Conservation (phyloP, 768 basidiomycete genomes). For the Xerocomellus dryophilus region DNA sequence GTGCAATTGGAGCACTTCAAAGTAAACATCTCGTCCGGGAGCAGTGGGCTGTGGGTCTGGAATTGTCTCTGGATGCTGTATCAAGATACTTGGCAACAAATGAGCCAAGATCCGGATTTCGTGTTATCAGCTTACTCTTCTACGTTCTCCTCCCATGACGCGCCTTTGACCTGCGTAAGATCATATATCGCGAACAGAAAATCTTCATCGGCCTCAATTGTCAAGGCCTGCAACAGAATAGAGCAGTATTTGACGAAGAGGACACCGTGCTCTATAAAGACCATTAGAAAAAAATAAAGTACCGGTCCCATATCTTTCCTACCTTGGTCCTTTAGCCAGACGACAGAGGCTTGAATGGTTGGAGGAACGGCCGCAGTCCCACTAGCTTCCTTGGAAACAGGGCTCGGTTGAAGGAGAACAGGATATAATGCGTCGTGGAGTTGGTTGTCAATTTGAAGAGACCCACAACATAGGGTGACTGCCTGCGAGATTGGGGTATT, state of each 20-base stretch:
- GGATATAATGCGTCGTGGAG: slow-evolving; percentile 95
- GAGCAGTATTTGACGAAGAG: slow-evolving; percentile 98
- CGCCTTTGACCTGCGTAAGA: slow-evolving; percentile 86
- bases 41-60: slow-evolving; percentile 67
- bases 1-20: slow-evolving; percentile 92
- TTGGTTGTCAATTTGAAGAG: slow-evolving; percentile 94
- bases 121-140: slow-evolving; percentile 57
- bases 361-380: slow-evolving; percentile 75
- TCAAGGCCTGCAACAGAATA: slow-evolving; percentile 87
- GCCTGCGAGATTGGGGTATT: slow-evolving; percentile 78
- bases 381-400: slow-evolving; percentile 70
- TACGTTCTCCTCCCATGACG: slow-evolving; percentile 77
- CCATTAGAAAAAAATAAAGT: neutral
- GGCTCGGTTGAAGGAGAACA: slow-evolving; percentile 91
- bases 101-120: neutral
- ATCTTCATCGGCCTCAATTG: slow-evolving; percentile 96
- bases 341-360: slow-evolving; percentile 82
- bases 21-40: slow-evolving; percentile 81
- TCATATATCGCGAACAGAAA: slow-evolving; percentile 90
- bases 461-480: slow-evolving; percentile 77
- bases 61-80: slow-evolving; percentile 64
- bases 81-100: slow-evolving; percentile 54
- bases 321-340: slow-evolving; percentile 95
- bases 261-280: slow-evolving; percentile 83
- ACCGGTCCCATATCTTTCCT: neutral